phyloP scores from a whole-genome alignment of 192 early-diverging fungal species.

The Backusella liffmaniae region DNA sequence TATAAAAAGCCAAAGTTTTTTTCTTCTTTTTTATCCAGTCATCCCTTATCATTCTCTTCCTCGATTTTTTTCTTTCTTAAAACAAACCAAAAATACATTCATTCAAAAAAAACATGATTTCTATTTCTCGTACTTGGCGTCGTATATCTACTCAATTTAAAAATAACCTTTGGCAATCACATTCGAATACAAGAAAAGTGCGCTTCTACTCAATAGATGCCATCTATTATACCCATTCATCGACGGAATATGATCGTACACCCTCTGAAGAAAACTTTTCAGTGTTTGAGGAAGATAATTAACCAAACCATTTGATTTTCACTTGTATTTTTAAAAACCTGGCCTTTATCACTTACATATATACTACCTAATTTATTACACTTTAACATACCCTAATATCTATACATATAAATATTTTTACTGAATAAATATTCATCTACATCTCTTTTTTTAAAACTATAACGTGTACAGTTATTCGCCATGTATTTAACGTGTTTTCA shows the following conservation, averaged over 20 bases:
- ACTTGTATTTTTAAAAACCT: background rate
- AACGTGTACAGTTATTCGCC: background rate
- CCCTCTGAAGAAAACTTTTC: constrained; percentile 10
- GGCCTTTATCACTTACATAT: background rate
- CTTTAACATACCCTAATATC: background rate
- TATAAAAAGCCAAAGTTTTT: background rate
- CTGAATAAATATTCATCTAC: background rate
- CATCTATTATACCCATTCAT: constrained; percentile 17
- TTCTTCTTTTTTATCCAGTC: background rate
- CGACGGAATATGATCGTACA: constrained; percentile 21
- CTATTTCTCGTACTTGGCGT: constrained; percentile 19
- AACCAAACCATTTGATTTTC: background rate
- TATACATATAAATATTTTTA: background rate
- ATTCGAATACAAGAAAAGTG: constrained; percentile 6
- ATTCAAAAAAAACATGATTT: background rate
- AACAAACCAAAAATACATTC: background rate
- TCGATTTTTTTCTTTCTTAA: background rate
- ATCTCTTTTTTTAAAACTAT: background rate
- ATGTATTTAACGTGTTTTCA: background rate
- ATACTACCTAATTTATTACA: background rate
- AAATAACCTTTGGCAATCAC: constrained; percentile 8
- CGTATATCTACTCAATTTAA: constrained; percentile 9
- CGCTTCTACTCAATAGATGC: constrained; percentile 21
- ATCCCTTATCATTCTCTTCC: background rate
- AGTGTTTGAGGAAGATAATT: background rate